These are phyloP conservation scores for Russula foetens DNA, from an alignment of 768 basidiomycete genomes.

Conservation along the genomic window DNA sequence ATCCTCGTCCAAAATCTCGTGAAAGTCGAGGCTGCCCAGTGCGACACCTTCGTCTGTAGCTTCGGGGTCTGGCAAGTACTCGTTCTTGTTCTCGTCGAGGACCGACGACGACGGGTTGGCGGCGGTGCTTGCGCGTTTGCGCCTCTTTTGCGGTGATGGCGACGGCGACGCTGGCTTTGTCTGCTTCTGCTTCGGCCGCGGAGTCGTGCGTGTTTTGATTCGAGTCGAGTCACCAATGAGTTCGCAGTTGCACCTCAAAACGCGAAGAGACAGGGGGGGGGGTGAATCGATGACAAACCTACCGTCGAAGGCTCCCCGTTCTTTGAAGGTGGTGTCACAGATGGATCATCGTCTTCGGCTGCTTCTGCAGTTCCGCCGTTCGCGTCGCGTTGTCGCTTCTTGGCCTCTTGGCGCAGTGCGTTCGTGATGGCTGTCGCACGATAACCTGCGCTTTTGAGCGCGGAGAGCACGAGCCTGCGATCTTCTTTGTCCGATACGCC, in stretches of 20 bases:
- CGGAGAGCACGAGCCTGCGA: conserved; percentile 48
- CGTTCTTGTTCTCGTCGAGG: conserved; percentile 41
- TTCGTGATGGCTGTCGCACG: conserved; percentile 21
- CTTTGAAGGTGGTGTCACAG: neutral
- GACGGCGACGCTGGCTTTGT: neutral
- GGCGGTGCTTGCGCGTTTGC: conserved; percentile 36
- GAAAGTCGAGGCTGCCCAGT: conserved; percentile 57
- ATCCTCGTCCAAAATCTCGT: conserved; percentile 65
- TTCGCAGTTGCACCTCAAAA: too few species aligned
- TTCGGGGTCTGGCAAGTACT: conserved; percentile 46
- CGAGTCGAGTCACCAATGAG: too few species aligned
- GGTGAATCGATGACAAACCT: too few species aligned
- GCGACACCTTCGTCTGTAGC: conserved; percentile 42
- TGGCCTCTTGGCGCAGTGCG: conserved; percentile 18
- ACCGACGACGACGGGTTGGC: conserved; percentile 14
- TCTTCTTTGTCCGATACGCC: conserved; percentile 61
- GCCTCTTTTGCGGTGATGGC: conserved; percentile 41
- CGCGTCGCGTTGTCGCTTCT: conserved; percentile 2
- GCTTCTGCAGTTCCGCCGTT: neutral
- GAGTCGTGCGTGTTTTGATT: too few species aligned
- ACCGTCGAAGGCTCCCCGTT: too few species aligned
- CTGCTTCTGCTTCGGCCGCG: neutral
- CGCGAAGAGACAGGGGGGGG: too few species aligned
- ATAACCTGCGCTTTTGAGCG: conserved; percentile 61
- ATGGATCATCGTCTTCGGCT: neutral